Conservation (phyloP, 345 rosid species). For the Aegle marmelos region DNA sequence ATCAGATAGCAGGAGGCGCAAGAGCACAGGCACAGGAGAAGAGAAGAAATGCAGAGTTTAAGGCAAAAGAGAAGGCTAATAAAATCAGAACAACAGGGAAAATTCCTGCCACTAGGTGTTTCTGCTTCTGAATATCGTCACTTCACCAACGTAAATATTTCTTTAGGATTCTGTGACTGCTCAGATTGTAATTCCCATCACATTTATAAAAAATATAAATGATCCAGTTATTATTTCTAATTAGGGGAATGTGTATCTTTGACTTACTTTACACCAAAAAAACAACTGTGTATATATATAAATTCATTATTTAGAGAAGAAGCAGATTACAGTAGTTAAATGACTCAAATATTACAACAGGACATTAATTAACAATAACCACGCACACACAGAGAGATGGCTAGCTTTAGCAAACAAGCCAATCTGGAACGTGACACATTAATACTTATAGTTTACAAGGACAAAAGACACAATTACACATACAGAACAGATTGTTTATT, state of each 20-base stretch:
- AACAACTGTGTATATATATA: neutral
- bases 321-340: too few relatives aligned
- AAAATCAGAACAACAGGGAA: slow-evolving; percentile 51
- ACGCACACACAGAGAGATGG: too few relatives aligned
- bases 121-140: slow-evolving; percentile 41
- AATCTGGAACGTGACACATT: neutral
- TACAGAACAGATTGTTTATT: neutral
- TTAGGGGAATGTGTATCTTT: neutral
- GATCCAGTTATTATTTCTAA: neutral
- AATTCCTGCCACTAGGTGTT: slow-evolving; percentile 42
- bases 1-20: slow-evolving; percentile 46
- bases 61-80: slow-evolving; percentile 66
- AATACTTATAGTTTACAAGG: neutral
- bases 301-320: too few relatives aligned
- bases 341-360: neutral
- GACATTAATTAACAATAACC: neutral
- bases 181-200: neutral
- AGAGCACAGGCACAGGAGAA: slow-evolving; percentile 54
- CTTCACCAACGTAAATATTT: neutral
- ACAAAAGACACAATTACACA: too few relatives aligned
- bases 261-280: neutral
- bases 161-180: neutral
- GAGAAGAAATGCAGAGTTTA: slow-evolving; percentile 44
- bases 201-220: neutral
- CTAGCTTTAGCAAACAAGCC: neutral